Base-by-base conservation (phyloP, 1,139 yeast genomes). In the Debaryomyces coudertii region DNA sequence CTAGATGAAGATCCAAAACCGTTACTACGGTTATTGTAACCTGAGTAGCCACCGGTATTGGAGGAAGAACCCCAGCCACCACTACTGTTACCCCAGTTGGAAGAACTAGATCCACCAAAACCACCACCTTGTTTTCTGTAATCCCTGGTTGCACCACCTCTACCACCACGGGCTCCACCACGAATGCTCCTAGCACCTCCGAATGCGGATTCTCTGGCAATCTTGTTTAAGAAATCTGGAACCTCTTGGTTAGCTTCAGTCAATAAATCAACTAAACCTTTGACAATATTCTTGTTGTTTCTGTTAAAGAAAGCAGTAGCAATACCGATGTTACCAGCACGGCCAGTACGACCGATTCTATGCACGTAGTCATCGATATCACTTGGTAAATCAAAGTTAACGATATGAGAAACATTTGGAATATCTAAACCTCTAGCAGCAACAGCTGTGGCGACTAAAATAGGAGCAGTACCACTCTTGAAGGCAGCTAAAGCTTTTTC, bases 301-400 rank as follows among this genome's bases (percentile, higher is more conserved):
- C 98, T 87, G 86, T 93, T 93, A 76, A 93, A 90, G 79, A 93
- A 93, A 46, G 99, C 96, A 58, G 97, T 92, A 57, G 99, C 97
- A 62, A 88, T 80, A 87, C 99, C 99, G 55, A 87, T 85, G 77
- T 93, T 93, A 81, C 99, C 99, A 63, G 99, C 99, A 85, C 99
- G 95, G 74, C 99, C 99, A 63, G 99, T 93, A 86, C 99, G 95
- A 81, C 99, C 99, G 67, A 93, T 93, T 80, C 99, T 89, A 78
- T 93, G 99, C 54, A 93, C 99, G 68, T 93, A 93, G 73, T 93
- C 99, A 71, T 93, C 99, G 64, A 92, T 88, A 71, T 93, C 98
- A 66, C 89, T 79, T 66, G 99, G 99, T 69, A 93, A 80, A 68
- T 93, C 99, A 68, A 86, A 93, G 81, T 93, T 93, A 73, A 93